Percentiles rank a stretch among this genome's conserved stretches.
Evolutionary conservation across 768 basidiomycete species (phyloP).

Genomic region (Mrakia blollopis): DNA sequence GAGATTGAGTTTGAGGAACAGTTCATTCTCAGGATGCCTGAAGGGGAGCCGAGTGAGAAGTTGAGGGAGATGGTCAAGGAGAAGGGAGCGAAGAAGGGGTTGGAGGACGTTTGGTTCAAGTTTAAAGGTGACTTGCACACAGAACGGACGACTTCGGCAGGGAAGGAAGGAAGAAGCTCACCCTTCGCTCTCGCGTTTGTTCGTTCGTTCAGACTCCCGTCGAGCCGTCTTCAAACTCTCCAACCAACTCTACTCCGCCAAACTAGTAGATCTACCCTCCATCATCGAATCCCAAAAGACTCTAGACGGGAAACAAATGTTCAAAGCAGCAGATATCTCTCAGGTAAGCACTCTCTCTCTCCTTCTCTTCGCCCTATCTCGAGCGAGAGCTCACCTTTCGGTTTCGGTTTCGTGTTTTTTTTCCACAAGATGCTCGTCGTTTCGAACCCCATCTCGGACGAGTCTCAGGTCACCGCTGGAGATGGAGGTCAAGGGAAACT

Average conservation of each 20-base stretch:
- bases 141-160: too few relatives aligned
- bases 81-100: constrained; percentile 66
- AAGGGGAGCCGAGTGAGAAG: constrained; percentile 56
- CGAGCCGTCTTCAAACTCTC: constrained; percentile 84
- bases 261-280: constrained; percentile 92
- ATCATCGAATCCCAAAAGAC: constrained; percentile 94
- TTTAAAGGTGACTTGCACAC: constrained; percentile 88
- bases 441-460: constrained; percentile 49
- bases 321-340: constrained; percentile 97
- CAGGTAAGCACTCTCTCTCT: constrained; percentile 55
- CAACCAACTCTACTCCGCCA: constrained; percentile 73
- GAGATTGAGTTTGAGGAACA: constrained; percentile 95
- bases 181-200: not conserved
- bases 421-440: constrained; percentile 87
- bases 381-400: not conserved
- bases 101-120: constrained; percentile 91
- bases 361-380: not conserved
- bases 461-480: constrained; percentile 67
- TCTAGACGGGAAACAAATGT: constrained; percentile 91
- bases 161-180: not conserved
- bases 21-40: constrained; percentile 83
- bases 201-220: constrained; percentile 63
- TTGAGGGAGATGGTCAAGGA: constrained; percentile 51
- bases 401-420: not conserved
- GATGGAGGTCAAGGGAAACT: constrained; percentile 53